Conservation (phyloP, 352 stramenopile genomes). For the Pythium folliculosum region DNA sequence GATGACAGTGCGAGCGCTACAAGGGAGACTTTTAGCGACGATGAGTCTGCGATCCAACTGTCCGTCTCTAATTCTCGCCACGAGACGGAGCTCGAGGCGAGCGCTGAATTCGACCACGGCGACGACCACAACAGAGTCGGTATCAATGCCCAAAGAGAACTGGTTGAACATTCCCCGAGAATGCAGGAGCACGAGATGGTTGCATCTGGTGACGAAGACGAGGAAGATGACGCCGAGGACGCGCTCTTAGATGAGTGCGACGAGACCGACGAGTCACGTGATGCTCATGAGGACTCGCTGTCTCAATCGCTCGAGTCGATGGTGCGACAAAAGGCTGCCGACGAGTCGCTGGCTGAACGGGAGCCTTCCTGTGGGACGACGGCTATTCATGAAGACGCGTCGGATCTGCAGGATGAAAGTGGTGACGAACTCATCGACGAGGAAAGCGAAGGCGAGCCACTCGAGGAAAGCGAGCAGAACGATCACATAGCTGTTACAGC, state of each 20-base stretch:
- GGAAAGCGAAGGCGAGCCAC: not conserved
- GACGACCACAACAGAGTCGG: too few species aligned
- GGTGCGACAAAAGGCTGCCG: constrained; percentile 7
- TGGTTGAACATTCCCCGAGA: too few species aligned
- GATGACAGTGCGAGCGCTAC: not conserved
- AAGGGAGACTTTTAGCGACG: too few species aligned
- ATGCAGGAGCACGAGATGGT: not conserved
- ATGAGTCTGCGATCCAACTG: too few species aligned
- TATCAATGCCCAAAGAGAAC: too few species aligned
- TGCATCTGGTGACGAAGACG: not conserved
- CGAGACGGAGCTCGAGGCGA: not conserved
- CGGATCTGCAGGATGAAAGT: not conserved
- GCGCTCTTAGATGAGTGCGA: not conserved
- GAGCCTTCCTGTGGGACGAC: not conserved
- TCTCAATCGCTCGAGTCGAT: constrained; percentile 17
- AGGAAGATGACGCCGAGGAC: not conserved
- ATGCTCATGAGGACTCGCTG: constrained; percentile 3
- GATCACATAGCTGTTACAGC: too few species aligned
- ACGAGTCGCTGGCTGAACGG: not conserved
- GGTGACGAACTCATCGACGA: not conserved
- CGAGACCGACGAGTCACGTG: not conserved
- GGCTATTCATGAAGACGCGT: not conserved
- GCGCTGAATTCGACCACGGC: not conserved
- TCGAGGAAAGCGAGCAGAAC: not conserved
- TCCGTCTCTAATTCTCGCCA: too few species aligned